These are phyloP conservation scores for Pyrenula aspistea DNA, from an alignment of 495 filamentous ascomycete species.

Conservation along the genomic window DNA sequence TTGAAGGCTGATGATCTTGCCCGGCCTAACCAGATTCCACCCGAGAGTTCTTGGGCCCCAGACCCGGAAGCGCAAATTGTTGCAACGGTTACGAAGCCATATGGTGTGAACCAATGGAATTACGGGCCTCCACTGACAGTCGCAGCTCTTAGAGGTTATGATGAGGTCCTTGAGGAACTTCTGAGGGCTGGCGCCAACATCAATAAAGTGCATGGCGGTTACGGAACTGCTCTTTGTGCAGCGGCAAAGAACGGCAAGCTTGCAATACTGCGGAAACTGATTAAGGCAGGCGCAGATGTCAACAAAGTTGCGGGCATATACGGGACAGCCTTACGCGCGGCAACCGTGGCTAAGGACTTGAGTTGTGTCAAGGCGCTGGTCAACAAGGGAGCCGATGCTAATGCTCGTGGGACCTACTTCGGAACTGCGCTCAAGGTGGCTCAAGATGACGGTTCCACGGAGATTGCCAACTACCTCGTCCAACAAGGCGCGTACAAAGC, in stretches of 20 bases:
- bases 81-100: background rate
- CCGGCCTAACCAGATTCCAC: background rate
- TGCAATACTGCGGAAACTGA: background rate
- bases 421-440: background rate
- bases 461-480: background rate
- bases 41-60: background rate
- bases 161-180: background rate
- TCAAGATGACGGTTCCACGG: background rate
- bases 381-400: background rate
- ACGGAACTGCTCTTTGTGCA: background rate
- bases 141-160: background rate
- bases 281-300: background rate
- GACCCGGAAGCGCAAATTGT: background rate
- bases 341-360: background rate
- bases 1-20: background rate
- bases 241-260: background rate
- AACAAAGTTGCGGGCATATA: background rate
- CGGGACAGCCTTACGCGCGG: background rate
- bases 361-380: background rate
- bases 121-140: background rate
- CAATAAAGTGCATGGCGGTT: background rate
- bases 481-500: background rate
- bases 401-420: background rate
- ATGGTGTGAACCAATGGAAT: background rate
- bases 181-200: background rate